A percentile compares a stretch with the other conserved stretches of the same genome.
Evolutionary conservation across 768 basidiomycete genomes (phyloP).

Genomic region (Boletus rubescentipes): DNA sequence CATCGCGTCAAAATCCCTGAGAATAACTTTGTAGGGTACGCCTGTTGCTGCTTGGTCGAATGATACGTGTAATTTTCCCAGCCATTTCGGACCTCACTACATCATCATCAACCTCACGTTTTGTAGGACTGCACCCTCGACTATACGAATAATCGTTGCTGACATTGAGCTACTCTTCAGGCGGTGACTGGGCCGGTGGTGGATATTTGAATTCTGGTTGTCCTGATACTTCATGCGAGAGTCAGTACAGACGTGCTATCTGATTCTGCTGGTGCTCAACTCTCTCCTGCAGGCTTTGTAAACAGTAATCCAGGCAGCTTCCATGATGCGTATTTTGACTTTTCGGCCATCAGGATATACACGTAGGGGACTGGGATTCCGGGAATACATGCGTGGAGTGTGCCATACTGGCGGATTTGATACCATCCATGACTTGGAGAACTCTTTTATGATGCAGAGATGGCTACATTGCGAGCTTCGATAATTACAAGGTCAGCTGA

Average conservation of each 20-base stretch:
- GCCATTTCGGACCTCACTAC: constrained; percentile 34
- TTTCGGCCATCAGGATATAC: constrained; percentile 59
- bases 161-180: constrained; percentile 29
- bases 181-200: constrained; percentile 59
- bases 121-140: constrained; percentile 41
- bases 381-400: not conserved
- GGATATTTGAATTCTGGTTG: constrained; percentile 49
- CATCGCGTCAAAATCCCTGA: not conserved
- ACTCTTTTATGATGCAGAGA: not conserved
- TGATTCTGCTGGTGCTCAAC: not conserved
- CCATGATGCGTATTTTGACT: constrained; percentile 67
- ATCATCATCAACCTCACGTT: constrained; percentile 53
- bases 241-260: constrained; percentile 36
- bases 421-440: constrained; percentile 3
- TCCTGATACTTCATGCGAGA: constrained; percentile 46
- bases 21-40: constrained; percentile 21
- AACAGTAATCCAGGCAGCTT: constrained; percentile 60
- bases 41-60: constrained; percentile 36
- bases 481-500: constrained; percentile 13
- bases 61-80: constrained; percentile 36
- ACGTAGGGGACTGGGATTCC: constrained; percentile 20
- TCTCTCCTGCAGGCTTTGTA: constrained; percentile 35
- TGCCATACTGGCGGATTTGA: constrained; percentile 8
- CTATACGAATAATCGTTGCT: not conserved
- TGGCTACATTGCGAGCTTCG: not conserved